phyloP scores from a whole-genome alignment of 495 filamentous ascomycete species.

The Penicillium canescens region DNA sequence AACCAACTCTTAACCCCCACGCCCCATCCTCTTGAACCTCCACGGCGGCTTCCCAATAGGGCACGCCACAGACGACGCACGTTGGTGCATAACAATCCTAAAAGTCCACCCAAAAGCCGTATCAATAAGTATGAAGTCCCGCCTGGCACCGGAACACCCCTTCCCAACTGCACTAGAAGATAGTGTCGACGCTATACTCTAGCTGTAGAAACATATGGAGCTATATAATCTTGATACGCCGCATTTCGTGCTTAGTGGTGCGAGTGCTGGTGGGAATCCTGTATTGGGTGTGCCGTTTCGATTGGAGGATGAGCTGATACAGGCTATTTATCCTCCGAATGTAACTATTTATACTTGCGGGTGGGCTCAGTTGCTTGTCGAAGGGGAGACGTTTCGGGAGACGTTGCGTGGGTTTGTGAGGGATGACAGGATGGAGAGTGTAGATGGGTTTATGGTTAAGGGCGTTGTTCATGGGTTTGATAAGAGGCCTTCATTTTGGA shows the following conservation, averaged over 20 bases:
- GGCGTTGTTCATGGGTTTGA: conserved; percentile 28
- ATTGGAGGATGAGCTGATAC: conserved; percentile 31
- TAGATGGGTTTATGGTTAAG: conserved; percentile 20
- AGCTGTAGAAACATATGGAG: conserved; percentile 52
- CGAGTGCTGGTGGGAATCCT: conserved; percentile 76
- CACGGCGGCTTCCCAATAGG: conserved; percentile 41
- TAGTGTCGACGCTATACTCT: conserved; percentile 54
- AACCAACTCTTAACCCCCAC: background rate
- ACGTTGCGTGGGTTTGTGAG: conserved; percentile 14
- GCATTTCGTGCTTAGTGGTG: conserved; percentile 66
- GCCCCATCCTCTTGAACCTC: conserved; percentile 23
- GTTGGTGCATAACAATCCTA: conserved; percentile 16
- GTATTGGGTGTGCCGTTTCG: conserved; percentile 67
- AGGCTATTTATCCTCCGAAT: conserved; percentile 12
- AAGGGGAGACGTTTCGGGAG: conserved; percentile 24
- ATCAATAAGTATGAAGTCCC: conserved; percentile 33
- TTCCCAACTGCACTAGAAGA: conserved; percentile 62
- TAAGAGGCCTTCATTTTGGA: conserved; percentile 25
- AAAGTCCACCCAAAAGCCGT: conserved; percentile 9
- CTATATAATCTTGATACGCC: conserved; percentile 48
- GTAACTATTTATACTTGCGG: conserved; percentile 28
- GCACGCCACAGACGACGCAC: conserved; percentile 28
- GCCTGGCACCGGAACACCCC: conserved; percentile 37
- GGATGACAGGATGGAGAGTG: conserved; percentile 9
- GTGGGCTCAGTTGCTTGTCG: conserved; percentile 27